These are phyloP conservation scores for Zostera marina DNA, from an alignment of 116 monocot species.

Conservation along the genomic window DNA sequence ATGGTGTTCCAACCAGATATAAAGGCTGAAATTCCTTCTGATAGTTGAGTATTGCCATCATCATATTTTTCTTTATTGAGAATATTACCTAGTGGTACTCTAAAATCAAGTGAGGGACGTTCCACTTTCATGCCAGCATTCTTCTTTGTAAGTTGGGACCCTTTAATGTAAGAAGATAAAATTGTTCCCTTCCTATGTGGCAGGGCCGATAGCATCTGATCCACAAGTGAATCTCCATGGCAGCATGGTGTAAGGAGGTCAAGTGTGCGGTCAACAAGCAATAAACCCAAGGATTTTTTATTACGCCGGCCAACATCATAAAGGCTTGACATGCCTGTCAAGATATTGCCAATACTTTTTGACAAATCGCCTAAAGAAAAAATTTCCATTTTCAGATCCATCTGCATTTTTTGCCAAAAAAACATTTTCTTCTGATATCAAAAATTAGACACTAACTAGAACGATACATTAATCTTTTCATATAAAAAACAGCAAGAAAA, in stretches of 20 bases:
- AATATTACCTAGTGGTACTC: conserved; percentile 38
- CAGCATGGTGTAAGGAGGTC: conserved; percentile 91
- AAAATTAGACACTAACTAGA: neutral
- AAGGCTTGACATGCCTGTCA: conserved; percentile 96
- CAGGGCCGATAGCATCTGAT: conserved; percentile 66
- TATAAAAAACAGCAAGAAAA: neutral
- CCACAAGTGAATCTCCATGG: conserved; percentile 89
- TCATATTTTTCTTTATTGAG: conserved; percentile 22
- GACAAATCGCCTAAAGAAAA: conserved; percentile 89
- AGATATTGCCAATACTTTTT: conserved; percentile 72
- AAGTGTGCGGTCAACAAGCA: conserved; percentile 92
- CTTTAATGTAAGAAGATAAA: conserved; percentile 24
- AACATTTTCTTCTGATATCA: neutral
- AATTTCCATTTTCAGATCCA: conserved; percentile 97
- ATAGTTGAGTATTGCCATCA: conserved; percentile 12
- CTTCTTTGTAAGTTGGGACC: conserved; percentile 19
- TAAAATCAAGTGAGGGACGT: conserved; percentile 46
- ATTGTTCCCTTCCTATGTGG: conserved; percentile 32
- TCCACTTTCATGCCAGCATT: conserved; percentile 12
- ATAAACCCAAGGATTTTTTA: conserved; percentile 75
- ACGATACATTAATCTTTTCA: neutral
- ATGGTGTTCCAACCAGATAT: conserved; percentile 54
- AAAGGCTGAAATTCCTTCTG: conserved; percentile 54
- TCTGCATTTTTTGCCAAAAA: conserved; percentile 27
- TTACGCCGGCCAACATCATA: conserved; percentile 93